Evolutionary conservation across 164 flowering plant genomes (phyloP), one percentile per base, ranked within the genome.

Genomic region (Litsea cubeba): DNA sequence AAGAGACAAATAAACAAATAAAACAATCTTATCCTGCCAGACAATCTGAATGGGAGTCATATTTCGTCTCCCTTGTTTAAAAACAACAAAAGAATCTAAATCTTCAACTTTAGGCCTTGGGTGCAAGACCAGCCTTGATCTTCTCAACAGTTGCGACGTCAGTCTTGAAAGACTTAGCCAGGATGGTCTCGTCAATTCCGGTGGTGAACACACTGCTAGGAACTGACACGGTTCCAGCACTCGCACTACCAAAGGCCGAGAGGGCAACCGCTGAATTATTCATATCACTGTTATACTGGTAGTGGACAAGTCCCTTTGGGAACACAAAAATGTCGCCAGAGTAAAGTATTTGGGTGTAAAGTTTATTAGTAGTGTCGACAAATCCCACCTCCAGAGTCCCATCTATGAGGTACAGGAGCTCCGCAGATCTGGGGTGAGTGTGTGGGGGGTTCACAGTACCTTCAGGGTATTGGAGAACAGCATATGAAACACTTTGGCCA

Each of bases 251-350:
- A 40, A 75, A 73, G 72, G 76, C 77, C 8, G 83, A 73, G 40
- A 77, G 14, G 12, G 81, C 81, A 32, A 77, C 1, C 15, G 76
- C 81, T 1, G 64, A 14, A 17, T 58, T 65, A 4, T 70, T n/a
- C 1, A 46, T 50, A 32, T 76, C 73, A 1, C 35, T 6, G 40
- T 79, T 78, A 76, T 72, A 77, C 72, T 79, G 84, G 68, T 57
- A 79, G 49, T 82, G 84, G 18, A 77, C 78, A 0, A 74, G 78
- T 22, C 80, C 82, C 66, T 77, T 75, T 0, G 83, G 83, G 18
- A 81, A 82, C 46, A 81, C 75, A 60, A 79, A 82, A 70, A 82
- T 30, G 72, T 82, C 82, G 3, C 84, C 84, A 1, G 32, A 1
- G 63, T 79, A 63, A 4, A 79, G 76, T 2, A 67, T 73, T 72